These are phyloP conservation scores for Pythium dissotocum DNA, from an alignment of 352 stramenopile genomes.

Conservation along the genomic window DNA sequence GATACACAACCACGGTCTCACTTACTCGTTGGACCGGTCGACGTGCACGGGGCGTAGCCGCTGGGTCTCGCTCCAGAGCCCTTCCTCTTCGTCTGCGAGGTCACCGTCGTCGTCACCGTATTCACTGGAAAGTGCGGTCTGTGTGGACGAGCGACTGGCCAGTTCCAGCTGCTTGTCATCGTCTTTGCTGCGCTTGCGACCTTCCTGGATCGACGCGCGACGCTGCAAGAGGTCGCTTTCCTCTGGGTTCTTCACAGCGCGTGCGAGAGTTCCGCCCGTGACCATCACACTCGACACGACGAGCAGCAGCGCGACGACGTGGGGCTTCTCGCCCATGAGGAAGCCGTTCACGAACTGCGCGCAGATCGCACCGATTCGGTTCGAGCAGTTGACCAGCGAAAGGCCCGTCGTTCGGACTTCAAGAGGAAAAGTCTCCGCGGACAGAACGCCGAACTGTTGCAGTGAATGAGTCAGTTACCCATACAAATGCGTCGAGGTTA, in stretches of 20 bases:
- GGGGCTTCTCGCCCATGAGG: constrained; percentile 73
- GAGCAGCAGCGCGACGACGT: constrained; percentile 75
- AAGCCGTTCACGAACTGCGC: constrained; percentile 91
- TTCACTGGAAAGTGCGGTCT: constrained; percentile 18
- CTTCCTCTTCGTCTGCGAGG: constrained; percentile 15
- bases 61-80: constrained; percentile 24
- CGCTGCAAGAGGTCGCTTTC: constrained; percentile 28
- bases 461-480: background rate
- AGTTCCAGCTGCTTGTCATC: constrained; percentile 12
- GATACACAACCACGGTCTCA: background rate
- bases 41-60: constrained; percentile 17
- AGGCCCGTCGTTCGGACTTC: constrained; percentile 89
- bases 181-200: background rate
- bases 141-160: constrained; percentile 16
- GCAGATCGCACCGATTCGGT: constrained; percentile 87
- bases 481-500: background rate
- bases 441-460: constrained; percentile 85
- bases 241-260: constrained; percentile 32
- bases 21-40: constrained; percentile 12
- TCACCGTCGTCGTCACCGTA: constrained; percentile 27
- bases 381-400: constrained; percentile 86
- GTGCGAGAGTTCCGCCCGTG: constrained; percentile 53
- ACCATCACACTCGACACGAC: constrained; percentile 79
- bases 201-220: constrained; percentile 5
- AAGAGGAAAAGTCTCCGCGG: constrained; percentile 87